Conservation (phyloP, 352 stramenopile species). For the Aphanomyces stellatus region DNA sequence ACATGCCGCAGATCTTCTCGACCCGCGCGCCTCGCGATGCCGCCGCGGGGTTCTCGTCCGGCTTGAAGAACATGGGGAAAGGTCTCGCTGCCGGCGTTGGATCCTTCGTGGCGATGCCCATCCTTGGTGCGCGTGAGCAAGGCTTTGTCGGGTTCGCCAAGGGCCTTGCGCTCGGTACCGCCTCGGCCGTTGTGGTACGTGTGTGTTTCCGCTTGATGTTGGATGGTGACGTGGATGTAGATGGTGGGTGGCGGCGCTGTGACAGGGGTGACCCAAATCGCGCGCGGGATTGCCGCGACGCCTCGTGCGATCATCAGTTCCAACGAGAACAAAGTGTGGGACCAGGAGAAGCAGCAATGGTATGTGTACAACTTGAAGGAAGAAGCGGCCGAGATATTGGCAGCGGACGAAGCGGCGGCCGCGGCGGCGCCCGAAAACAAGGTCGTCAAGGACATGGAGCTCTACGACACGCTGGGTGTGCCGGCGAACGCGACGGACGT, state of each 20-base stretch:
- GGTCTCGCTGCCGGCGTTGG: slow-evolving; percentile 50
- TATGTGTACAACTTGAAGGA: slow-evolving; percentile 40
- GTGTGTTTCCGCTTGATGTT: neutral
- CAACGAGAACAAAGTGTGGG: slow-evolving; percentile 60
- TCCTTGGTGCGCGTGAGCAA: slow-evolving; percentile 53
- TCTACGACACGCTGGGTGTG: slow-evolving; percentile 71
- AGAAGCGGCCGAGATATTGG: slow-evolving; percentile 27
- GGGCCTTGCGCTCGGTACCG: slow-evolving; percentile 24
- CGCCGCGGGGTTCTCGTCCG: slow-evolving; percentile 52
- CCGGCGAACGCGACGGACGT: slow-evolving; percentile 35
- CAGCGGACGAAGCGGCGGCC: slow-evolving; percentile 21
- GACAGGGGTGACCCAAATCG: slow-evolving; percentile 23
- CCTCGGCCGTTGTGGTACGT: slow-evolving; percentile 17
- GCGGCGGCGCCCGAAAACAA: slow-evolving; percentile 27
- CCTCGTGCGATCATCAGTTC: slow-evolving; percentile 19
- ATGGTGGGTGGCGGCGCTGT: slow-evolving; percentile 22
- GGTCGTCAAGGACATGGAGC: slow-evolving; percentile 45
- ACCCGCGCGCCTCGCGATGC: slow-evolving; percentile 60
- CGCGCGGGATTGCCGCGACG: slow-evolving; percentile 21
- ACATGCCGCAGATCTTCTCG: slow-evolving; percentile 41
- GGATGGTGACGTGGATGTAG: neutral
- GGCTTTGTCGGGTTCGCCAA: slow-evolving; percentile 52
- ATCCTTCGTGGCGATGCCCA: slow-evolving; percentile 53
- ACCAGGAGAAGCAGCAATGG: slow-evolving; percentile 46
- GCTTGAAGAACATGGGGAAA: slow-evolving; percentile 60